Evolutionary conservation across 225 moss, liverwort and hornwort genomes (phyloP).

Genomic region (Sphagnum tenellum): DNA sequence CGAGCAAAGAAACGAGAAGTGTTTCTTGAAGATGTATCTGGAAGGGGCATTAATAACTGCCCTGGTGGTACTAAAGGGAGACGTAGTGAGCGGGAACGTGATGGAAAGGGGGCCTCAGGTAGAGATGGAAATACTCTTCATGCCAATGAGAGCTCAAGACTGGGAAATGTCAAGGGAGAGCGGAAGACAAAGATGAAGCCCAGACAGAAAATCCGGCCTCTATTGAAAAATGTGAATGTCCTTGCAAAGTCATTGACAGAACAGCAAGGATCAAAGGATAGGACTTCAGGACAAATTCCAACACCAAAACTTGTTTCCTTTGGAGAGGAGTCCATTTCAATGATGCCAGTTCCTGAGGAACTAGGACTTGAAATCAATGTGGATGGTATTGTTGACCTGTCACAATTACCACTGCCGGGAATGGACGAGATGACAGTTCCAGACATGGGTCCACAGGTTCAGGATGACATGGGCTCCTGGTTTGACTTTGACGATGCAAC

Average conservation of each 20-base stretch:
- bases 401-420: slow-evolving; percentile 71
- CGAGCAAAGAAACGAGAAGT: slow-evolving; percentile 69
- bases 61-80: slow-evolving; percentile 91
- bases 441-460: slow-evolving; percentile 47
- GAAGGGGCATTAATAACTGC: slow-evolving; percentile 52
- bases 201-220: slow-evolving; percentile 74
- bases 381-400: slow-evolving; percentile 55
- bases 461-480: slow-evolving; percentile 78
- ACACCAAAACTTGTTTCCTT: background rate
- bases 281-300: slow-evolving; percentile 5
- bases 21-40: slow-evolving; percentile 70
- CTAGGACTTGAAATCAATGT: slow-evolving; percentile 9
- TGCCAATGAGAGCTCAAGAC: slow-evolving; percentile 13
- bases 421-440: slow-evolving; percentile 72
- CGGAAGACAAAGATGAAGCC: slow-evolving; percentile 90
- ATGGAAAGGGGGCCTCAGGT: slow-evolving; percentile 40
- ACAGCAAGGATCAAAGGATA: slow-evolving; percentile 37
- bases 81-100: slow-evolving; percentile 91
- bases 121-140: background rate
- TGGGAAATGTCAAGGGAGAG: slow-evolving; percentile 66
- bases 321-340: background rate
- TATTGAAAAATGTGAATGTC: slow-evolving; percentile 72
- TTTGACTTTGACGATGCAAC: slow-evolving; percentile 83
- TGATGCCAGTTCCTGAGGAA: slow-evolving; percentile 26
- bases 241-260: slow-evolving; percentile 54